Evolutionary conservation across 306 rosid species (phyloP), one percentile per base, ranked within the genome.

Genomic region (Herpetospermum pedunculosum): DNA sequence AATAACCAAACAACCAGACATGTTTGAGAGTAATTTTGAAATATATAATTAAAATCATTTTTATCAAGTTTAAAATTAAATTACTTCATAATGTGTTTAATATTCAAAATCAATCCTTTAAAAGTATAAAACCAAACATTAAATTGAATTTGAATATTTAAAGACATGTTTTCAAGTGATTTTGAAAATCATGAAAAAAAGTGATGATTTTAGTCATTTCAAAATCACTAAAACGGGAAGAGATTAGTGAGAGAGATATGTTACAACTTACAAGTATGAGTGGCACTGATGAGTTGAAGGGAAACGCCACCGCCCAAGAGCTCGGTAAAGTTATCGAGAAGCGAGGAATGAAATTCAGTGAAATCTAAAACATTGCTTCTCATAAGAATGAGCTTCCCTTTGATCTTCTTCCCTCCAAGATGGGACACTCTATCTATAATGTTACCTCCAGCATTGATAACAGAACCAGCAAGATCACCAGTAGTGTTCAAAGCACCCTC

Each of bases 361-460:
- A 89, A 69, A 63, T 92, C 98, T 79, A 92, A 23, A 58, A 88
- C 92, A 58, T 92, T 89, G 65, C 87, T 89, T 86, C 84, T 92
- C 92, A 88, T 90, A 80, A 92, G 29, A 5, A 89, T 81, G 77
- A 87, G 92, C 21, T 25, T 83, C 23, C 96, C 98, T 80, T 35
- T 82, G 10, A 89, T 80, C 54, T 78, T 65, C 38, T 58, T 57
- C 28, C 64, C 35, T 4, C 19, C 37, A 15, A 57, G 15, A 26
- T 57, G 8, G 37, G 64, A 12, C 3, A 26, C 37, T 26, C 37
- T 30, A 14, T 28, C 64, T 11, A 57, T 3, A 57, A 57, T 25
- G 64, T 28, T 57, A 6, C 64, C 37, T 0, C 64, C 64, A 30
- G 37, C 19, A 57, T 28, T 28, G n/a, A 57, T 25, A 6, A 57